Percentiles rank a stretch among this genome's conserved stretches.
These are phyloP conservation scores for Coriaria nepalensis DNA, from an alignment of 306 rosid species.

Conservation along the genomic window DNA sequence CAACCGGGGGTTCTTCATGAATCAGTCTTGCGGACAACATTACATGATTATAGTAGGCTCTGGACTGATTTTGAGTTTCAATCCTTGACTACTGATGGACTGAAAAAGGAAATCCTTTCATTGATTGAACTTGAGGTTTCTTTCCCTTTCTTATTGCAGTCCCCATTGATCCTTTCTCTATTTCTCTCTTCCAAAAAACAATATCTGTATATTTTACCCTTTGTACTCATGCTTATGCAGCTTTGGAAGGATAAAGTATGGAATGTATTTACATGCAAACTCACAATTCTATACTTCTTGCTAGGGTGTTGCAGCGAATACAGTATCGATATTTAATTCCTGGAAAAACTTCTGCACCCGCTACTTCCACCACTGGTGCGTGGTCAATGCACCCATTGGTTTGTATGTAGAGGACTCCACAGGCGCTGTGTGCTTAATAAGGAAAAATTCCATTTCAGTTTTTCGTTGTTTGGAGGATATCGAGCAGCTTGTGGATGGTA, in stretches of 20 bases:
- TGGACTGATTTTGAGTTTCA: constrained; percentile 65
- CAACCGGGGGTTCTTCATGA: constrained; percentile 79
- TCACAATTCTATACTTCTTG: constrained; percentile 9
- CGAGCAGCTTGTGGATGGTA: constrained; percentile 71
- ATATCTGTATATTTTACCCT: neutral
- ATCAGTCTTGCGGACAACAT: constrained; percentile 59
- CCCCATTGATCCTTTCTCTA: constrained; percentile 1
- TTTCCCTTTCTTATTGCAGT: constrained; percentile 6
- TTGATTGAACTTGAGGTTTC: constrained; percentile 77
- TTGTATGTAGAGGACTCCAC: constrained; percentile 52
- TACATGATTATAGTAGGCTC: constrained; percentile 66
- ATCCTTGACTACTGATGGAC: constrained; percentile 62
- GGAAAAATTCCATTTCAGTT: constrained; percentile 63
- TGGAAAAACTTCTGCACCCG: constrained; percentile 63
- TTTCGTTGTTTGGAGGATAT: constrained; percentile 73
- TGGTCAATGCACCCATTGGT: constrained; percentile 55
- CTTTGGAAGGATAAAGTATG: neutral
- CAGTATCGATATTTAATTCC: constrained; percentile 43
- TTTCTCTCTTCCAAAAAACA: neutral
- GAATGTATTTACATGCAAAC: neutral
- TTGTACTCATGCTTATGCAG: neutral
- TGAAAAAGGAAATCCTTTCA: constrained; percentile 79
- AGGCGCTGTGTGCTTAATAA: constrained; percentile 56
- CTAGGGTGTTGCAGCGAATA: constrained; percentile 52
- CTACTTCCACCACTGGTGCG: constrained; percentile 82